A percentile compares a stretch with the other conserved stretches of the same genome.
Conservation (phyloP, 2,329 filamentous ascomycete genomes). For the Seiridium unicorne region DNA sequence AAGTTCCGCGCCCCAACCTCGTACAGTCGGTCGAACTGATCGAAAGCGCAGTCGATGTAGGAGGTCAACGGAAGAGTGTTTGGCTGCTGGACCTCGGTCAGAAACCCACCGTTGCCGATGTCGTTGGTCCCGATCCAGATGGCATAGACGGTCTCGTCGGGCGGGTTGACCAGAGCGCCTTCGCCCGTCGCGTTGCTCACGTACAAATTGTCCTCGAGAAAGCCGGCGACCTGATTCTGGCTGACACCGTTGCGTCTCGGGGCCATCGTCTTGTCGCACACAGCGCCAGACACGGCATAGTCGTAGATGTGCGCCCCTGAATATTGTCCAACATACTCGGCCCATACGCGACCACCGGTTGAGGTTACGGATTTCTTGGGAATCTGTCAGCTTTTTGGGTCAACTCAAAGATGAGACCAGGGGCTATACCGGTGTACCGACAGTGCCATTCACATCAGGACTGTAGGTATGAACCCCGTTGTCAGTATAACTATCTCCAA, state of each 20-base stretch:
- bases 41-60: constrained; percentile 55
- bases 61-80: constrained; percentile 46
- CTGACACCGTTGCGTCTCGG: constrained; percentile 9
- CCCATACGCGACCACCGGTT: constrained; percentile 14
- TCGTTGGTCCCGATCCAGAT: constrained; percentile 66
- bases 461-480: not conserved
- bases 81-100: constrained; percentile 49
- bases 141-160: constrained; percentile 54
- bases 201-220: constrained; percentile 12
- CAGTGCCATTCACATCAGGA: not conserved
- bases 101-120: constrained; percentile 50
- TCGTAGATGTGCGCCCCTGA: constrained; percentile 14
- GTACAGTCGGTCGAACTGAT: constrained; percentile 46
- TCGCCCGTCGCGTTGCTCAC: constrained; percentile 58
- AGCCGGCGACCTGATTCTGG: constrained; percentile 13
- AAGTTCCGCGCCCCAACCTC: constrained; percentile 53
- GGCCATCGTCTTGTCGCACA: constrained; percentile 16
- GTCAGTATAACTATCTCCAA: constrained; percentile 9
- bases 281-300: constrained; percentile 20
- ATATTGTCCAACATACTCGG: constrained; percentile 15
- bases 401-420: too few species aligned
- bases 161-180: constrained; percentile 57
- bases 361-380: not conserved
- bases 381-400: too few species aligned
- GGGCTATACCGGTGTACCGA: not conserved